Conservation (phyloP, 306 rosid genomes). For the Ziziphus jujuba region DNA sequence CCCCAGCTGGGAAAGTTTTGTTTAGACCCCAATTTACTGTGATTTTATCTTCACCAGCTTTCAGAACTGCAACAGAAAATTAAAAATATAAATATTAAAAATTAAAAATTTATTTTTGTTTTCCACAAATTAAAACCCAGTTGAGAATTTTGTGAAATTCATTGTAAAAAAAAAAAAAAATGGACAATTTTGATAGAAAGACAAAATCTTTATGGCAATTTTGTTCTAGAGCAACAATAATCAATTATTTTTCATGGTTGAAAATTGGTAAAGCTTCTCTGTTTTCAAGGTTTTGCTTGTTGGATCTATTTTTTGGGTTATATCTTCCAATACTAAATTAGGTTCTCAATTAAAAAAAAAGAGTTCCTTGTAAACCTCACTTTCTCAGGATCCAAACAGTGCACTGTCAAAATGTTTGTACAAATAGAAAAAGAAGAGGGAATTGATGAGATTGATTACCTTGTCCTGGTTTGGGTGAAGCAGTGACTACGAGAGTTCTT, state of each 20-base stretch:
- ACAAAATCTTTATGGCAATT: too few relatives aligned
- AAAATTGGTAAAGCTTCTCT: not conserved
- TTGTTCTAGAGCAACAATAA: too few relatives aligned
- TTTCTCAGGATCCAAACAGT: too few relatives aligned
- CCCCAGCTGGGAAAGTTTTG: constrained; percentile 45
- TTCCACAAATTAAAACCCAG: not conserved
- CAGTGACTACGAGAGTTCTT: constrained; percentile 56
- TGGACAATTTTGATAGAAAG: too few relatives aligned
- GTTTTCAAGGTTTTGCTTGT: too few relatives aligned
- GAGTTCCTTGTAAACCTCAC: too few relatives aligned
- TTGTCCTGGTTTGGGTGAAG: constrained; percentile 60
- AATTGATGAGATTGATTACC: constrained; percentile 36
- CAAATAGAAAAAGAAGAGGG: not conserved
- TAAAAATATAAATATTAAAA: not conserved
- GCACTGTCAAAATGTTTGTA: not conserved
- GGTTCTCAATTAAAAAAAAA: too few relatives aligned
- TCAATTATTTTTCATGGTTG: too few relatives aligned
- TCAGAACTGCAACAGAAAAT: constrained; percentile 49
- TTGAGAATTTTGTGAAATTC: not conserved
- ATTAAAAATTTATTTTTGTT: not conserved
- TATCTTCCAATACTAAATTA: too few relatives aligned
- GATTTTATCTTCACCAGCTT: constrained; percentile 63
- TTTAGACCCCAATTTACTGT: constrained; percentile 63
- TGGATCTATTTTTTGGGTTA: too few relatives aligned
- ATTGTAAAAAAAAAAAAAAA: too few relatives aligned